Evolutionary conservation across 768 basidiomycete genomes (phyloP).

Genomic region (Leccinum incarnatum): DNA sequence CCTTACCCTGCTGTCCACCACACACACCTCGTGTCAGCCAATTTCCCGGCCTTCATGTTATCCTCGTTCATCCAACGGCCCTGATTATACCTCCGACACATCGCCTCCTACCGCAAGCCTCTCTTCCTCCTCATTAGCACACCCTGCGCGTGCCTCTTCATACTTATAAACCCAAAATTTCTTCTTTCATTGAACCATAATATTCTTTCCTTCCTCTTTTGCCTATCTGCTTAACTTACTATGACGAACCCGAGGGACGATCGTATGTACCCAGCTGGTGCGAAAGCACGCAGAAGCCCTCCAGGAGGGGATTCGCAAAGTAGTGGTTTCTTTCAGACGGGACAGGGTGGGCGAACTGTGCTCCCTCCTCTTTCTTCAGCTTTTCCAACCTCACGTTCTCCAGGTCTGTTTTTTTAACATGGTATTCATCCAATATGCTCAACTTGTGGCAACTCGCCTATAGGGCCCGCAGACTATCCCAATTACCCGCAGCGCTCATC

Average conservation of each 20-base stretch:
- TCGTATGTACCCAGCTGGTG: conserved; percentile 64
- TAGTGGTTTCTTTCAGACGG: conserved; percentile 67
- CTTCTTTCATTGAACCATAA: conserved; percentile 45
- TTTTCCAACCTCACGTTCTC: conserved; percentile 87
- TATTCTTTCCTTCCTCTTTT: conserved; percentile 48
- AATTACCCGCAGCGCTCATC: conserved; percentile 65
- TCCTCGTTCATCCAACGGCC: conserved; percentile 44
- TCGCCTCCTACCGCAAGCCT: conserved; percentile 39
- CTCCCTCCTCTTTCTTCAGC: conserved; percentile 82
- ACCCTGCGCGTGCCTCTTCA: conserved; percentile 41
- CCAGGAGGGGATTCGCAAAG: conserved; percentile 61
- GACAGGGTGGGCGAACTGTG: conserved; percentile 88
- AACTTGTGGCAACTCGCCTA: conserved; percentile 52
- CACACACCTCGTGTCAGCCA: conserved; percentile 49
- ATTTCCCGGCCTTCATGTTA: conserved; percentile 46
- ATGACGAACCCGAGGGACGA: conserved; percentile 74
- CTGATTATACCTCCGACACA: conserved; percentile 40
- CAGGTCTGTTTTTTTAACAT: conserved; percentile 73
- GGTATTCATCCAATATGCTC: conserved; percentile 54
- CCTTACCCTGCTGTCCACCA: conserved; percentile 39
- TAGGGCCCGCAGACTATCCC: conserved; percentile 59
- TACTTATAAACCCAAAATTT: conserved; percentile 54
- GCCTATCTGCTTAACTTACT: conserved; percentile 55
- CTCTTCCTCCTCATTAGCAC: conserved; percentile 40
- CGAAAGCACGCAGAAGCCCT: conserved; percentile 61